Evolutionary conservation across 805 yeast species (phyloP), one percentile per base, ranked within the genome.

Genomic region (Babjeviella inositovora): DNA sequence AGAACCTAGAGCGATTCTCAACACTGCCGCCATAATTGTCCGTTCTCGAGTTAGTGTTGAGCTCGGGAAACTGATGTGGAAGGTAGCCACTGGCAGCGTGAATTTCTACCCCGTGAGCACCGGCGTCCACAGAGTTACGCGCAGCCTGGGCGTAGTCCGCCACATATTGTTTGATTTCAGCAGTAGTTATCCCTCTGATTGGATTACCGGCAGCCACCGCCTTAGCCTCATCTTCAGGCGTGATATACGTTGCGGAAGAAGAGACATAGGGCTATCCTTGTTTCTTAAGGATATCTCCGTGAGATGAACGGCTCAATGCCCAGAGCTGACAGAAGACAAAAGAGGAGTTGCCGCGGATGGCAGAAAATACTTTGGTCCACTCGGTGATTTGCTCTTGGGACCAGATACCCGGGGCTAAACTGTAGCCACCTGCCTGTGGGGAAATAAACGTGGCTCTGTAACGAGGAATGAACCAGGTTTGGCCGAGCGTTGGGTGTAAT

Each of bases 11-110:
- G 31, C 62, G 40, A 25, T 53, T 53, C 25, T 53, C 61, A 24
- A 54, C 46, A 41, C 62, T 46, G 5, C 79, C 79, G 21, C 80
- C 81, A 32, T 70, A 73, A 31, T 59, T 51, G 36, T 73, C 82
- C 23, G 49, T 43, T 31, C 60, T 39, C 11, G 35, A 13, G 30
- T 56, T 53, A 15, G 46, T 37, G 20, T 35, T 27, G 12, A 47
- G 46, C 13, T 47, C 43, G 18, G 51, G 25, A 27, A 56, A 54
- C 23, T 47, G 48, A 26, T 56, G 57, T 14, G 52, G 20, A 13
- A 54, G 32, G 25, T 50, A 54, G 2, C 61, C 62, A 32, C 51
- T 46, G 5, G 57, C 58, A 17, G 45, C 49, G 28, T 56, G 62
- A 10, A 54, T 17, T 25, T 55, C 62, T 11, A 55, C 33, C 21